A percentile compares a stretch with the other conserved stretches of the same genome.
phyloP scores from a whole-genome alignment of 2,329 filamentous ascomycete species.

The Colletotrichum tropicale region DNA sequence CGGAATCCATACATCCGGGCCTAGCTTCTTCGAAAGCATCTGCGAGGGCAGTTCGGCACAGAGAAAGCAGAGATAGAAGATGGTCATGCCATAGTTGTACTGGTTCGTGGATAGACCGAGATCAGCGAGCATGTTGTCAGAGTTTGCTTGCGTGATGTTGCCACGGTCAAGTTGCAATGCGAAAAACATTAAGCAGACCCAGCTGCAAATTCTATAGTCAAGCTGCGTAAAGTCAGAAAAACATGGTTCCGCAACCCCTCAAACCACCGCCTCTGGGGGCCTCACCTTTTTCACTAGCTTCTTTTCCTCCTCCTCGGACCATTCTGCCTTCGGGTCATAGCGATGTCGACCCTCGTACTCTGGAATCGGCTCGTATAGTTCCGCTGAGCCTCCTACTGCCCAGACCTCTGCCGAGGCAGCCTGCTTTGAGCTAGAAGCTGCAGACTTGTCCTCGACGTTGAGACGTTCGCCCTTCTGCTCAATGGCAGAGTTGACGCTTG shows the following conservation, averaged over 20 bases:
- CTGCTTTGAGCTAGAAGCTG: neutral
- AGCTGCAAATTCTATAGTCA: constrained; percentile 33
- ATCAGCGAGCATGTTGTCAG: constrained; percentile 35
- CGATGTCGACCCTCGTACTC: constrained; percentile 63
- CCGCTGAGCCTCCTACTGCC: neutral
- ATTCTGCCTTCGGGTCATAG: constrained; percentile 60
- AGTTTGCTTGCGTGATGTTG: constrained; percentile 38
- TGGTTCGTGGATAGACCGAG: constrained; percentile 41
- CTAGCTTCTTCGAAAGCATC: constrained; percentile 52
- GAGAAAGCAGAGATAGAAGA: constrained; percentile 53
- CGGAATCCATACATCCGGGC: constrained; percentile 54
- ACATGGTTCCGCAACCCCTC: neutral
- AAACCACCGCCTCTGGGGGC: too few species aligned
- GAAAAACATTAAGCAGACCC: constrained; percentile 38
- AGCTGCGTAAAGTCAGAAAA: constrained; percentile 22
- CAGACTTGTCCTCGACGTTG: neutral
- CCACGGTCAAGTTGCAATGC: constrained; percentile 39
- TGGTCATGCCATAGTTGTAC: constrained; percentile 53
- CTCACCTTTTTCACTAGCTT: constrained; percentile 56
- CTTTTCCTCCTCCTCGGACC: constrained; percentile 63
- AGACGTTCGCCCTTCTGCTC: neutral
- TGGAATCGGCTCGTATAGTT: constrained; percentile 52
- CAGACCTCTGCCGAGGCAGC: neutral
- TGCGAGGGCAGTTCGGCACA: constrained; percentile 60
- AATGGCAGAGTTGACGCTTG: neutral